phyloP scores from a whole-genome alignment of 192 early-diverging fungal genomes.

The Coemansia sp. region DNA sequence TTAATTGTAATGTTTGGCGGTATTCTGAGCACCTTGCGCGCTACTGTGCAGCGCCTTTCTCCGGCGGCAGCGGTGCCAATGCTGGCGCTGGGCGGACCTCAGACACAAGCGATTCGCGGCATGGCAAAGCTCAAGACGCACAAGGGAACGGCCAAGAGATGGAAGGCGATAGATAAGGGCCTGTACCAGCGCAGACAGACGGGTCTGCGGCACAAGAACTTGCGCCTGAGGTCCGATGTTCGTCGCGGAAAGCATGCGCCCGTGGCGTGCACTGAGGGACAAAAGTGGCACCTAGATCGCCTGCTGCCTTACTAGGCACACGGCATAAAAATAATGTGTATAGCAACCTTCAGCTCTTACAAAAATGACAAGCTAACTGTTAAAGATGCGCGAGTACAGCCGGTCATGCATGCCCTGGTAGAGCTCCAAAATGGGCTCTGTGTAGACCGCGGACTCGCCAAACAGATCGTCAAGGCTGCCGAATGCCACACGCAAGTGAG shows the following conservation, averaged over 20 bases:
- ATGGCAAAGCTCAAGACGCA: constrained; percentile 55
- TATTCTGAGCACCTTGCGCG: constrained; percentile 18
- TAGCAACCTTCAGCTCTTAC: not conserved
- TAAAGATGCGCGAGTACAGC: constrained; percentile 74
- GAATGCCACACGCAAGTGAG: constrained; percentile 36
- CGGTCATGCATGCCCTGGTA: constrained; percentile 77
- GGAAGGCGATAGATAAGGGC: constrained; percentile 48
- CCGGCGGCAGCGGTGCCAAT: not conserved
- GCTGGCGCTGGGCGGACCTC: constrained; percentile 34
- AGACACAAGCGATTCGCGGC: constrained; percentile 36
- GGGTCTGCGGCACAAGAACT: constrained; percentile 46
- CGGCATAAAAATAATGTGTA: not conserved
- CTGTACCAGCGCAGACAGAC: constrained; percentile 40
- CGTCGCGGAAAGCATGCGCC: constrained; percentile 49
- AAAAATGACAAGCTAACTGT: constrained; percentile 55
- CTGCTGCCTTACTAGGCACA: constrained; percentile 36
- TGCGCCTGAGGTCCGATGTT: constrained; percentile 28
- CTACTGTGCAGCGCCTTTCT: constrained; percentile 19
- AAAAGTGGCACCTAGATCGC: constrained; percentile 44
- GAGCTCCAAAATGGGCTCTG: constrained; percentile 69
- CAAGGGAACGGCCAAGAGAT: constrained; percentile 50
- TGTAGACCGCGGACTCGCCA: constrained; percentile 55
- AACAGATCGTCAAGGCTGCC: constrained; percentile 30
- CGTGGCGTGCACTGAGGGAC: constrained; percentile 39
- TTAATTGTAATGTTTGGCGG: constrained; percentile 22